phyloP scores from a whole-genome alignment of 2,329 filamentous ascomycete species.

The Chrysoporthe deuterocubensis region DNA sequence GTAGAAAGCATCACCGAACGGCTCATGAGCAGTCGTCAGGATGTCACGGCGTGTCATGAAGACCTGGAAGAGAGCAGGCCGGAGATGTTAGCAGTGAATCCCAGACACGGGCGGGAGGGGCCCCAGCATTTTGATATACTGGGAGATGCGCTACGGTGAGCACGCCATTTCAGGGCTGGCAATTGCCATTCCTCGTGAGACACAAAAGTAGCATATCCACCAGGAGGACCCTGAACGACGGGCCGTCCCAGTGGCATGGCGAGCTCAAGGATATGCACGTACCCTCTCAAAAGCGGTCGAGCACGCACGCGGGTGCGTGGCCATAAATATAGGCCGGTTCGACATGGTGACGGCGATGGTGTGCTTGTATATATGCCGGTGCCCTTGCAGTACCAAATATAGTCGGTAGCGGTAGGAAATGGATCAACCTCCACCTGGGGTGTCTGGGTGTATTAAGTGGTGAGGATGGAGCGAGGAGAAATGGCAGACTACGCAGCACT shows the following conservation, averaged over 20 bases:
- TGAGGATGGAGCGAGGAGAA: constrained; percentile 7
- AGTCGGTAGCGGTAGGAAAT: not conserved
- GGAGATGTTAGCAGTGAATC: constrained; percentile 6
- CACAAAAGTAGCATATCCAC: not conserved
- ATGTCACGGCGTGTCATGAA: constrained; percentile 92
- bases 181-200: constrained; percentile 21
- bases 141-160: constrained; percentile 22
- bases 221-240: constrained; percentile 21
- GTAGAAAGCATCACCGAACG: constrained; percentile 96
- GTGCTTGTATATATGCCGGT: constrained; percentile 8
- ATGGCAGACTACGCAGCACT: constrained; percentile 1
- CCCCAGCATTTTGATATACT: not conserved
- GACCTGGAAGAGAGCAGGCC: constrained; percentile 60
- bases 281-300: constrained; percentile 97
- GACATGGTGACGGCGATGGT: constrained; percentile 60
- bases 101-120: not conserved
- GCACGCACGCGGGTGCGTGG: constrained; percentile 91
- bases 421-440: too few relatives aligned
- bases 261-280: constrained; percentile 39
- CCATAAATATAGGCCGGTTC: constrained; percentile 84
- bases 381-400: not conserved
- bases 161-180: constrained; percentile 25
- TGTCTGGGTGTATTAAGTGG: not conserved
- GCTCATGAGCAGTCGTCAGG: constrained; percentile 87
- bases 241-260: constrained; percentile 12